Evolutionary conservation across 2,329 filamentous ascomycete genomes (phyloP).

Genomic region (Aureobasidium sp.): DNA sequence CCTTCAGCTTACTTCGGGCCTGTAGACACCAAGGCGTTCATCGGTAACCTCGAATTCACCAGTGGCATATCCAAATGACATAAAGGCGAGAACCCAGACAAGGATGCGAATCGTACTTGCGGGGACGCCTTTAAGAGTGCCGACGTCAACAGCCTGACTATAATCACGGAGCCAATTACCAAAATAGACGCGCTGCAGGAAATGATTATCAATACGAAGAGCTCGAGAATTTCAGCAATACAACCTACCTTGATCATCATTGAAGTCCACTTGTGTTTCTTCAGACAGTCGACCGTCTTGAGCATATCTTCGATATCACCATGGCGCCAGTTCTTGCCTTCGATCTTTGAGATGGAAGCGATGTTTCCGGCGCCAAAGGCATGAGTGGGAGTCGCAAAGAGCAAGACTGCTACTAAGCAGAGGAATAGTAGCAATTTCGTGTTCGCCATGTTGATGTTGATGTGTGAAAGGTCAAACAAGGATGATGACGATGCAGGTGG

Average conservation of each 20-base stretch:
- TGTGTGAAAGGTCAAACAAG: not conserved
- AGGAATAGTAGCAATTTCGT: conserved; percentile 22
- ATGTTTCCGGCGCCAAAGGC: conserved; percentile 94
- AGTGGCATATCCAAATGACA: conserved; percentile 87
- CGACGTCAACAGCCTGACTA: conserved; percentile 93
- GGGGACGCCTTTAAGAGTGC: conserved; percentile 90
- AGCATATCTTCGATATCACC: conserved; percentile 92
- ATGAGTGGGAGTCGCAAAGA: conserved; percentile 72
- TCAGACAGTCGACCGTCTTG: conserved; percentile 72
- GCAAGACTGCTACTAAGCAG: conserved; percentile 43
- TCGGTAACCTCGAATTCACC: conserved; percentile 88
- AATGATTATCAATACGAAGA: not conserved
- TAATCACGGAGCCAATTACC: conserved; percentile 97
- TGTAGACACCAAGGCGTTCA: conserved; percentile 82
- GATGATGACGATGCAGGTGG: conserved; percentile 3
- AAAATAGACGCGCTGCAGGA: conserved; percentile 83
- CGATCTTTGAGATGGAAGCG: conserved; percentile 80
- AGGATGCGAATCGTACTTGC: conserved; percentile 92
- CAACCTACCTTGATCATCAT: conserved; percentile 38
- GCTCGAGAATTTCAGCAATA: conserved; percentile 47
- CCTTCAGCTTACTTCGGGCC: conserved; percentile 59
- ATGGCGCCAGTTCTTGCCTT: conserved; percentile 78
- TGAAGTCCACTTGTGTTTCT: conserved; percentile 65
- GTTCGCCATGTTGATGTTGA: conserved; percentile 25
- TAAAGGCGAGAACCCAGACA: conserved; percentile 89